Conservation (phyloP, 108 stramenopile genomes). For the Licmophora abbreviata region DNA sequence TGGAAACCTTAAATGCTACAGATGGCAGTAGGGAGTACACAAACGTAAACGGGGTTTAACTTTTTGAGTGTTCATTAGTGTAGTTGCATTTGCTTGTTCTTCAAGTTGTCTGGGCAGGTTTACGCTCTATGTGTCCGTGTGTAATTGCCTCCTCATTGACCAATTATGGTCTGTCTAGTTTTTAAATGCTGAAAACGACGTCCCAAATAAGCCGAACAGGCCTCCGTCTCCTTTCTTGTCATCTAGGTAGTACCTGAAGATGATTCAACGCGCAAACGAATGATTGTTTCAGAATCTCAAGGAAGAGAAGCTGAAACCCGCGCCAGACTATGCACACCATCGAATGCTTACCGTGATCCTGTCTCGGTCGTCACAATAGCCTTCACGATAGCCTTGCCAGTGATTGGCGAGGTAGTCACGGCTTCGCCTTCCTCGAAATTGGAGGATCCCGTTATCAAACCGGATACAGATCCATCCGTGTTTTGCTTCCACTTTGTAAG, state of each 20-base stretch:
- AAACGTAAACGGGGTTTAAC: too few species aligned
- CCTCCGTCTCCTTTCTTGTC: constrained; percentile 38
- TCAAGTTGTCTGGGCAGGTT: too few species aligned
- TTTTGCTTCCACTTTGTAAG: constrained; percentile 41
- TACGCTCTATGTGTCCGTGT: too few species aligned
- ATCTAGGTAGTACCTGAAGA: constrained; percentile 75
- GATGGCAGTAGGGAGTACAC: too few species aligned
- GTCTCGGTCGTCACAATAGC: background rate
- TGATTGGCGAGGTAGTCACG: constrained; percentile 60
- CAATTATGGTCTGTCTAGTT: too few species aligned
- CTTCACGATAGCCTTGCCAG: background rate
- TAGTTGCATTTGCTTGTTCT: too few species aligned
- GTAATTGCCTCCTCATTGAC: too few species aligned
- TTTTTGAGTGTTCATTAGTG: too few species aligned
- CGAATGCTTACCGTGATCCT: constrained; percentile 17
- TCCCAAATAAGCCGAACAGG: too few species aligned
- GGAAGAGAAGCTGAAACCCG: constrained; percentile 55
- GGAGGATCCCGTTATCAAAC: constrained; percentile 43
- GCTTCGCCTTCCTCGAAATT: constrained; percentile 48
- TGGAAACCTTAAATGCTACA: too few species aligned
- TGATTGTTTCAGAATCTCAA: constrained; percentile 55
- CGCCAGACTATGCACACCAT: constrained; percentile 51
- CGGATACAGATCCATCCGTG: constrained; percentile 52
- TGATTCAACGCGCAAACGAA: constrained; percentile 45
- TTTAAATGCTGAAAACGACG: too few species aligned